Evolutionary conservation across 148 eudicot genomes (phyloP).

Genomic region (Camellia japonica): DNA sequence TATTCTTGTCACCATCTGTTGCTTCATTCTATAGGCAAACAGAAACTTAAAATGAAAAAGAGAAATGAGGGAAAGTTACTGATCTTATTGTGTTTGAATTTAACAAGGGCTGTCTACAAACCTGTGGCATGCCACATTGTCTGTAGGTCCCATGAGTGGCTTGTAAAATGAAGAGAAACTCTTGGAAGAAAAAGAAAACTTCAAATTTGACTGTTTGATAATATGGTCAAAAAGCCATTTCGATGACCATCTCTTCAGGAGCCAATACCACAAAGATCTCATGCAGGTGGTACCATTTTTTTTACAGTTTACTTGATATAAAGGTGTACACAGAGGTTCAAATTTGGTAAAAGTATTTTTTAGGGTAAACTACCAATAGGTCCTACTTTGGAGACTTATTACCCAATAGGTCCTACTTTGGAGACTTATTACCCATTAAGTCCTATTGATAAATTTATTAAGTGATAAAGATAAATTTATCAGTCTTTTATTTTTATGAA

Average conservation of each 20-base stretch:
- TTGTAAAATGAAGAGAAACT: too few relatives aligned
- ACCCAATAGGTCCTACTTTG: too few relatives aligned
- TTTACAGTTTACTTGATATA: not conserved
- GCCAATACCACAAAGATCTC: not conserved
- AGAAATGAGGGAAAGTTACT: not conserved
- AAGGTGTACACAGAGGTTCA: not conserved
- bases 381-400: too few relatives aligned
- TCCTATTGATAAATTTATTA: too few relatives aligned
- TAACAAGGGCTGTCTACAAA: not conserved
- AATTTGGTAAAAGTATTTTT: not conserved
- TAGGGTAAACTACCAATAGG: too few relatives aligned
- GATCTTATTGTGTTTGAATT: not conserved
- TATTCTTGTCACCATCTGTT: conserved; percentile 46
- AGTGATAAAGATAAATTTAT: too few relatives aligned
- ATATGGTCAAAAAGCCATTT: not conserved
- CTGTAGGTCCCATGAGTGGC: too few relatives aligned
- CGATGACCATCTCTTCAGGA: not conserved
- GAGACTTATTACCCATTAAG: too few relatives aligned
- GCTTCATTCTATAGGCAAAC: conserved; percentile 45
- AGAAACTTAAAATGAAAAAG: not conserved
- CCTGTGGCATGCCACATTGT: not conserved
- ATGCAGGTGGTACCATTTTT: not conserved
- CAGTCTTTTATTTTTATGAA: too few relatives aligned
- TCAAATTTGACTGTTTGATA: not conserved
- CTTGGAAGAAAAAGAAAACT: not conserved